Evolutionary conservation across 202 grass and related monocot genomes (phyloP).

Genomic region (Thinopyrum obtusiflorum): DNA sequence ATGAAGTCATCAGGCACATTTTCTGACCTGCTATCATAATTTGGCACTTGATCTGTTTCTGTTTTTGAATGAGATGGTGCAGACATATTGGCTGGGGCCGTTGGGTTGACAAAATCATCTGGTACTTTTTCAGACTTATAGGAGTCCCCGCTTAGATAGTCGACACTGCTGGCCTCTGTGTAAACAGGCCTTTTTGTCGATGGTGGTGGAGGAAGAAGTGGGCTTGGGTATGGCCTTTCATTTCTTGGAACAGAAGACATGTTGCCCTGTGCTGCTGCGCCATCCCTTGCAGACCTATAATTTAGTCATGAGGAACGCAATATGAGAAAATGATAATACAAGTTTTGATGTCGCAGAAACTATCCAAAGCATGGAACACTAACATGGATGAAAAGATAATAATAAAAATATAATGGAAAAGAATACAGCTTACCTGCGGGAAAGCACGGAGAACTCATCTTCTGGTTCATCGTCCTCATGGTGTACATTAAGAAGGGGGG

Average conservation of each 20-base stretch:
- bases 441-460: conserved; percentile 84
- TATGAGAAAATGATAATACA: conserved; percentile 7
- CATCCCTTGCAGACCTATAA: conserved; percentile 66
- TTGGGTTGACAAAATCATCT: conserved; percentile 57
- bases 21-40: conserved; percentile 21
- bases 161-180: conserved; percentile 42
- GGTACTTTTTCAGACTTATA: conserved; percentile 53
- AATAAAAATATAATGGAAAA: neutral
- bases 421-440: conserved; percentile 61
- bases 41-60: conserved; percentile 26
- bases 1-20: conserved; percentile 45
- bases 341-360: neutral
- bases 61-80: conserved; percentile 33
- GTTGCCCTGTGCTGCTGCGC: conserved; percentile 29
- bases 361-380: conserved; percentile 2
- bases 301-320: neutral
- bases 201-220: conserved; percentile 62
- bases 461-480: conserved; percentile 91
- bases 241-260: conserved; percentile 38
- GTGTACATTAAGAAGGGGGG: conserved; percentile 83
- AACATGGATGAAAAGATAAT: conserved; percentile 14
- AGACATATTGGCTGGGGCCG: conserved; percentile 37
- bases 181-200: conserved; percentile 53
- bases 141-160: conserved; percentile 68
- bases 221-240: conserved; percentile 46